A percentile compares a stretch with the other conserved stretches of the same genome.
Evolutionary conservation across 192 early-diverging fungal species (phyloP).

Genomic region (Mycoemilia scoparia): DNA sequence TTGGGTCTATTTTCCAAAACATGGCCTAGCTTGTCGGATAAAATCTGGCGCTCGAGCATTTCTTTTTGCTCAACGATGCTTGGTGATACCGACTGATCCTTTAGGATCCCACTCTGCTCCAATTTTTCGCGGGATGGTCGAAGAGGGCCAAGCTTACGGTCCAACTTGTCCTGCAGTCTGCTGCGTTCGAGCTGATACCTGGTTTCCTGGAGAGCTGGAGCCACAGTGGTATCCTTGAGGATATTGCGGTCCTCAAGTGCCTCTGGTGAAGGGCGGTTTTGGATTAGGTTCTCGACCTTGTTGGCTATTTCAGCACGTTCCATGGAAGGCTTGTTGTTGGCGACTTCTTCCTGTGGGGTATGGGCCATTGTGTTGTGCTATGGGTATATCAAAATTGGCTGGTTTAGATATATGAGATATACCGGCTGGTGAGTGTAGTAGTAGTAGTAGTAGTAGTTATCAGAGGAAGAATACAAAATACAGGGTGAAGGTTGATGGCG

Average conservation of each 20-base stretch:
- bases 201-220: constrained; percentile 19
- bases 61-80: constrained; percentile 22
- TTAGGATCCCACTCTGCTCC: constrained; percentile 21
- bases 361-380: too few species aligned
- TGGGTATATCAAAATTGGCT: too few species aligned
- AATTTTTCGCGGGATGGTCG: constrained; percentile 34
- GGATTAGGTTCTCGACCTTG: constrained; percentile 25
- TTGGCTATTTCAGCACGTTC: constrained; percentile 10
- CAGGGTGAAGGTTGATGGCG: too few species aligned
- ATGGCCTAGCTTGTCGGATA: constrained; percentile 26
- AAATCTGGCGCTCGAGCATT: constrained; percentile 22
- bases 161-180: constrained; percentile 31
- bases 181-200: constrained; percentile 11
- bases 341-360: too few species aligned
- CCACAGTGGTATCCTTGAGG: constrained; percentile 23
- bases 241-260: constrained; percentile 40
- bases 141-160: constrained; percentile 36
- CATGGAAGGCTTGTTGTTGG: too few species aligned
- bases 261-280: constrained; percentile 33
- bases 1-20: constrained; percentile 29
- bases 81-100: constrained; percentile 29
- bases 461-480: too few species aligned
- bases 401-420: too few species aligned
- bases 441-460: too few species aligned
- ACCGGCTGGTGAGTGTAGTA: too few species aligned